Evolutionary conservation across 306 rosid genomes (phyloP).

Genomic region (Dalbergia cochinchinensis): DNA sequence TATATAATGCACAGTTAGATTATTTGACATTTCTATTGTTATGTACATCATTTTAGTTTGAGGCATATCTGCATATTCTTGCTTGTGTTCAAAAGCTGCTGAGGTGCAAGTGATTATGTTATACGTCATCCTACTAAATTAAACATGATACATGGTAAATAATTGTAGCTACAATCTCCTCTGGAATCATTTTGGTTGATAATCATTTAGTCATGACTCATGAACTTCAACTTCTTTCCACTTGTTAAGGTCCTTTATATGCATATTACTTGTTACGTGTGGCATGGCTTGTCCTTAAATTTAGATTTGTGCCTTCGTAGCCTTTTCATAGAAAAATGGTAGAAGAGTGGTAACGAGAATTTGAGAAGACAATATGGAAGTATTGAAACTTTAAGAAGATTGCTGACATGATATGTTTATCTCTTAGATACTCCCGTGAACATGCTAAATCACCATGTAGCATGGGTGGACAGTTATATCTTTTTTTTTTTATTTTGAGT

Average conservation of each 20-base stretch:
- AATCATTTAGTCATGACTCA: neutral
- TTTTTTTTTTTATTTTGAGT: neutral
- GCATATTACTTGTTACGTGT: neutral
- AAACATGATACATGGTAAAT: neutral
- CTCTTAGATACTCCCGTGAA: slow-evolving; percentile 12
- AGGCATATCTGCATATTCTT: slow-evolving; percentile 16
- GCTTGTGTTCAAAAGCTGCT: neutral
- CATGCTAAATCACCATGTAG: slow-evolving; percentile 30
- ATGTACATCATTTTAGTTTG: neutral
- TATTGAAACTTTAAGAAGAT: neutral
- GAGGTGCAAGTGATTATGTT: neutral
- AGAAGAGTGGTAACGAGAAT: slow-evolving; percentile 7
- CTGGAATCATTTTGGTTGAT: slow-evolving; percentile 17
- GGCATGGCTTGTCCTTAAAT: slow-evolving; percentile 1
- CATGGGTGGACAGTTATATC: neutral
- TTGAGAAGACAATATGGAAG: slow-evolving; percentile 27
- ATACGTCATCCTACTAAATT: neutral
- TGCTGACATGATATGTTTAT: slow-evolving; percentile 3
- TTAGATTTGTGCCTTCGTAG: slow-evolving; percentile 18
- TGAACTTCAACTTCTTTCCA: slow-evolving; percentile 10
- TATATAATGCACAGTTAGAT: neutral
- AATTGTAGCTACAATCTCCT: slow-evolving; percentile 7
- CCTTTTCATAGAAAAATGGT: slow-evolving; percentile 27
- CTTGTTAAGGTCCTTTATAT: neutral
- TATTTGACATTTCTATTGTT: neutral